Percentiles rank a stretch among this genome's conserved stretches.
Conservation (phyloP, 2,329 filamentous ascomycete genomes). For the Fusarium cicatricum region DNA sequence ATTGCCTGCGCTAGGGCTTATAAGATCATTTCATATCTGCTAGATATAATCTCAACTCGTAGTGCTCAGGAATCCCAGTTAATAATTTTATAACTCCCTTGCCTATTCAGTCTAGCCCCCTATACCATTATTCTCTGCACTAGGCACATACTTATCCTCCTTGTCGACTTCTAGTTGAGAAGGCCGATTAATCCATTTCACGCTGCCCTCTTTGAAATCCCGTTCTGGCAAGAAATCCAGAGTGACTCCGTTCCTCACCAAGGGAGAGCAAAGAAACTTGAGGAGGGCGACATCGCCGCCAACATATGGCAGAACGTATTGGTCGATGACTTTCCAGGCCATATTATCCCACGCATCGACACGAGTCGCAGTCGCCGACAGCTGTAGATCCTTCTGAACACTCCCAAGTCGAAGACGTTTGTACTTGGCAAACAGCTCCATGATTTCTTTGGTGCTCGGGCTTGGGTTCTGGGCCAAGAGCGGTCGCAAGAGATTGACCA, state of each 20-base stretch:
- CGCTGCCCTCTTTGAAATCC: slow-evolving; percentile 11
- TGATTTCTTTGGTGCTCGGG: slow-evolving; percentile 1
- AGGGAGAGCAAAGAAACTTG: slow-evolving; percentile 23
- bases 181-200: too few relatives aligned
- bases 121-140: too few relatives aligned
- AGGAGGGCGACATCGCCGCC: slow-evolving; percentile 26
- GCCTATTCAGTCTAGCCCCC: too few relatives aligned
- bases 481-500: slow-evolving; percentile 17
- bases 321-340: slow-evolving; percentile 17
- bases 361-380: slow-evolving; percentile 18
- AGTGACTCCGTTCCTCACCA: slow-evolving; percentile 20
- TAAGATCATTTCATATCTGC: too few relatives aligned
- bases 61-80: too few relatives aligned
- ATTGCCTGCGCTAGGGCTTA: too few relatives aligned
- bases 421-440: slow-evolving; percentile 14
- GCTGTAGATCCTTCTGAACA: slow-evolving; percentile 13
- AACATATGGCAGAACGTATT: slow-evolving; percentile 24
- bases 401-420: neutral
- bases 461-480: neutral
- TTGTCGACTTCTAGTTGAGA: too few relatives aligned
- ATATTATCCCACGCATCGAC: slow-evolving; percentile 26
- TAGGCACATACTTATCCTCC: too few relatives aligned
- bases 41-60: too few relatives aligned
- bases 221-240: slow-evolving; percentile 25
- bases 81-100: too few relatives aligned